Conservation (phyloP, 1,139 yeast genomes). For the Suhomyces atakaporum region DNA sequence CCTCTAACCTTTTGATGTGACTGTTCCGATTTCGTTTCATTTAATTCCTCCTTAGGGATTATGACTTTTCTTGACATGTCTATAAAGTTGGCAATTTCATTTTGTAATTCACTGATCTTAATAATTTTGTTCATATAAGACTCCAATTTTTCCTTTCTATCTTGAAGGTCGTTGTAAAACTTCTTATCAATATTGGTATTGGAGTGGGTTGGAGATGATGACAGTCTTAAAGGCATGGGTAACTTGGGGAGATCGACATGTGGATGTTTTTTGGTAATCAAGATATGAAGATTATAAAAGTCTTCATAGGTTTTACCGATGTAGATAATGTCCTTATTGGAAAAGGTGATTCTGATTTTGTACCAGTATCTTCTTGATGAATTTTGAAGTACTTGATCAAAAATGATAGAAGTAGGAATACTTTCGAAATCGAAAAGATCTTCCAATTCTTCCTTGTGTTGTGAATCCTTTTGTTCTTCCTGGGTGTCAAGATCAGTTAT, state of each 20-base stretch:
- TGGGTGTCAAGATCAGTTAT: constrained; percentile 11
- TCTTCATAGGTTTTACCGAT: constrained; percentile 25
- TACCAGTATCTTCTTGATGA: constrained; percentile 22
- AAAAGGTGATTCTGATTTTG: constrained; percentile 17
- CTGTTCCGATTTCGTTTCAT: not conserved
- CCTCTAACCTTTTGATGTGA: not conserved
- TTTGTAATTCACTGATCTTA: constrained; percentile 7
- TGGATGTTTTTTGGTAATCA: constrained; percentile 10
- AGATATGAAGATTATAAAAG: constrained; percentile 22
- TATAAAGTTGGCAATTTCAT: constrained; percentile 12
- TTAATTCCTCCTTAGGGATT: constrained; percentile 3
- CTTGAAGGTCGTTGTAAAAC: constrained; percentile 14
- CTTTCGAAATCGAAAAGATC: constrained; percentile 14
- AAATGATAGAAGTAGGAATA: constrained; percentile 6
- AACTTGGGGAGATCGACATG: constrained; percentile 12
- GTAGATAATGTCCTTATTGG: constrained; percentile 16
- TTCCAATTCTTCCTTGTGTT: constrained; percentile 5
- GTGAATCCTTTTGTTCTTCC: constrained; percentile 5
- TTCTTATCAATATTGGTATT: constrained; percentile 12
- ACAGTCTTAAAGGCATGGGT: constrained; percentile 17
- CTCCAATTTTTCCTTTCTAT: constrained; percentile 17
- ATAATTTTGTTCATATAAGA: constrained; percentile 15
- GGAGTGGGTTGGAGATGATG: constrained; percentile 11
- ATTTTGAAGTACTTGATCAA: constrained; percentile 21
- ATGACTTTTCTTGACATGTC: constrained; percentile 10